Evolutionary conservation across 2,329 filamentous ascomycete species (phyloP).

Genomic region (Leptographium flavum): DNA sequence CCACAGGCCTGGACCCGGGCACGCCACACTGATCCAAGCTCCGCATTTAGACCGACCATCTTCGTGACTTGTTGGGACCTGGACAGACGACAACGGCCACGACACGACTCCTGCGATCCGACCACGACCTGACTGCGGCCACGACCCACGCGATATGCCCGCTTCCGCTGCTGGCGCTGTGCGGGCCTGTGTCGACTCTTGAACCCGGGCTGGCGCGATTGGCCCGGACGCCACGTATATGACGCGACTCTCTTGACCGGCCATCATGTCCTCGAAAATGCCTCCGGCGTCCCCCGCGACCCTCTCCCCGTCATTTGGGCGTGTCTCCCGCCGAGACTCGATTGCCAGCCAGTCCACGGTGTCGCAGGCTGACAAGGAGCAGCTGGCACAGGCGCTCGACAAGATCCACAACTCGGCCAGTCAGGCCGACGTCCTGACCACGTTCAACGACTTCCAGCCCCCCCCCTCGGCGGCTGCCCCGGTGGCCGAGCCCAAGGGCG

Average conservation of each 20-base stretch:
- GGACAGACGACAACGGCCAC: no score
- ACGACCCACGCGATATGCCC: background rate
- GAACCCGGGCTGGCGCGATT: background rate
- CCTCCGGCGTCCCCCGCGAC: conserved; percentile 17
- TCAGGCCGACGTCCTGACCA: conserved; percentile 70
- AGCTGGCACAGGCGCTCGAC: conserved; percentile 64
- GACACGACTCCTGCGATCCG: no score
- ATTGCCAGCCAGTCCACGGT: conserved; percentile 29
- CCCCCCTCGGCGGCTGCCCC: conserved; percentile 42
- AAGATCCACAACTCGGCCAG: conserved; percentile 84
- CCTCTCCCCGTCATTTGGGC: conserved; percentile 15
- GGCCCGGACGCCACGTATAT: background rate
- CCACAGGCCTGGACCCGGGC: background rate
- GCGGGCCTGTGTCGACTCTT: background rate
- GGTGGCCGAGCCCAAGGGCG: conserved; percentile 50
- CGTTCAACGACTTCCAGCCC: conserved; percentile 82
- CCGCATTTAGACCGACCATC: no score
- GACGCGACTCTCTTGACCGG: background rate
- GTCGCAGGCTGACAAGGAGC: conserved; percentile 52
- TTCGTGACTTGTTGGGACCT: no score
- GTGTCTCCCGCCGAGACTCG: conserved; percentile 24
- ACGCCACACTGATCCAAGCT: background rate
- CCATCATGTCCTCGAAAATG: conserved; percentile 4
- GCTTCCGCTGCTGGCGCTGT: background rate
- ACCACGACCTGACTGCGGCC: no score